These are phyloP conservation scores for Talaromyces sp. DNA, from an alignment of 2,329 filamentous ascomycete genomes.

Conservation along the genomic window DNA sequence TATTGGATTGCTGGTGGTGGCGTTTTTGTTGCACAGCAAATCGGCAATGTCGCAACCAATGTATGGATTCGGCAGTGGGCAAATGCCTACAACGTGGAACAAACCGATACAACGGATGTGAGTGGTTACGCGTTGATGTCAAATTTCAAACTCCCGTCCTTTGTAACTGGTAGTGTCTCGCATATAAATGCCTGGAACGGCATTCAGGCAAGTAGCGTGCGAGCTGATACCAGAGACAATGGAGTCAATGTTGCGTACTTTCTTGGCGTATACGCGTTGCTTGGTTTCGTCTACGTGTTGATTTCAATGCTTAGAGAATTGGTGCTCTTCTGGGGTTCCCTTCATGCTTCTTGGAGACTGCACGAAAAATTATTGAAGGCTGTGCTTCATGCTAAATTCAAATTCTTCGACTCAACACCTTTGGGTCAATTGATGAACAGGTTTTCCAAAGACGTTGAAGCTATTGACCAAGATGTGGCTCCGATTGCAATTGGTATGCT, in stretches of 20 bases:
- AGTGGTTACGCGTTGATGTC: slow-evolving; percentile 42
- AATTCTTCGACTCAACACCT: slow-evolving; percentile 95
- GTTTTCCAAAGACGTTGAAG: slow-evolving; percentile 96
- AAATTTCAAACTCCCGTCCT: slow-evolving; percentile 36
- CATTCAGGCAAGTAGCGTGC: slow-evolving; percentile 28
- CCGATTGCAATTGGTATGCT: slow-evolving; percentile 78
- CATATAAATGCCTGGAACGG: slow-evolving; percentile 31
- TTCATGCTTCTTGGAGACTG: slow-evolving; percentile 80
- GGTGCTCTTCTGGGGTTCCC: slow-evolving; percentile 87
- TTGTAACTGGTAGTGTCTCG: slow-evolving; percentile 36
- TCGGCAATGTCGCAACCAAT: slow-evolving; percentile 82
- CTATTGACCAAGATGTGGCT: slow-evolving; percentile 92
- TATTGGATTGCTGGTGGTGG: slow-evolving; percentile 78
- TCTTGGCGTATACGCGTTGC: slow-evolving; percentile 73
- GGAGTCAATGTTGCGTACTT: slow-evolving; percentile 82
- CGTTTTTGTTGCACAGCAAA: slow-evolving; percentile 77
- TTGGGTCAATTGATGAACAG: slow-evolving; percentile 96
- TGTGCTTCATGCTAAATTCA: slow-evolving; percentile 87
- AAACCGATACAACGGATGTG: slow-evolving; percentile 31
- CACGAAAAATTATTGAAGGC: slow-evolving; percentile 74
- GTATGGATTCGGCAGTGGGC: slow-evolving; percentile 96
- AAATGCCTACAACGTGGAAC: slow-evolving; percentile 70
- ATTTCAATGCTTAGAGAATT: slow-evolving; percentile 79
- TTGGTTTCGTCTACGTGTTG: slow-evolving; percentile 74
- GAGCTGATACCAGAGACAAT: slow-evolving; percentile 22